Base-by-base conservation (phyloP, 2,329 filamentous ascomycete genomes). In the Tolypocladium ovalisporum region DNA sequence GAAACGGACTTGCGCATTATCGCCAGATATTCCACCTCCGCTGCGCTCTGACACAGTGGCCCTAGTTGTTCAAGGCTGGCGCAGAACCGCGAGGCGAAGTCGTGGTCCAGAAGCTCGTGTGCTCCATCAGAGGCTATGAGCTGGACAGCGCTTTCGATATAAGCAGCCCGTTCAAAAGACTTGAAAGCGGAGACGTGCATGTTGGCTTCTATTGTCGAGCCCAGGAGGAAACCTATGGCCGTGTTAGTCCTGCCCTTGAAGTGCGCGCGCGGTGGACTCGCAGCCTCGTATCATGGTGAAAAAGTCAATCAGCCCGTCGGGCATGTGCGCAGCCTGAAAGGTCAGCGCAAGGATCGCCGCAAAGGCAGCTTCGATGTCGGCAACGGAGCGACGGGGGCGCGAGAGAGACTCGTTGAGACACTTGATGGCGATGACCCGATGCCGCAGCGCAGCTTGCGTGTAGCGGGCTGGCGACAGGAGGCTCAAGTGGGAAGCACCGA, bases 281-380 rank as follows among this genome's bases (percentile, higher is more conserved):
- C 73, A 75, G 2, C 73, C 73, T 29, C 73, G 64, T 39, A 71
- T 58, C 70, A 74, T 74, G 19, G 68, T 63, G 6, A 75, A 54
- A 53, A 72, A 76, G 58, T 76, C 73, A 12, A 60, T 59, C 62
- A 76, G 67, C 32, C 73, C 73, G 24, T 75, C 73, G 1, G 64
- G 55, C 71, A 76, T 71, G 42, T 73, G 71, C 1, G 66, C 64
- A 3, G 73, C 66, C 56, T 75, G 74, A 54, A 71, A 75, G 0
- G 69, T 68, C 7, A 76, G 60, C 2, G 68, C 66, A 22, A 75
- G 63, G 53, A 71, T 67, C 17, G 73, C 59, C 2, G 65, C 73
- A 56, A 72, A 74, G 1, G 69, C 65, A 24, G 73, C 73, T 58
- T 75, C 73, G 4, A 61, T 65, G 9, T 74, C 71, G 15, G 62